Percentiles rank a stretch among this genome's conserved stretches.
Conservation (phyloP, 2,329 filamentous ascomycete species). For the Rhynchosporium agropyri region DNA sequence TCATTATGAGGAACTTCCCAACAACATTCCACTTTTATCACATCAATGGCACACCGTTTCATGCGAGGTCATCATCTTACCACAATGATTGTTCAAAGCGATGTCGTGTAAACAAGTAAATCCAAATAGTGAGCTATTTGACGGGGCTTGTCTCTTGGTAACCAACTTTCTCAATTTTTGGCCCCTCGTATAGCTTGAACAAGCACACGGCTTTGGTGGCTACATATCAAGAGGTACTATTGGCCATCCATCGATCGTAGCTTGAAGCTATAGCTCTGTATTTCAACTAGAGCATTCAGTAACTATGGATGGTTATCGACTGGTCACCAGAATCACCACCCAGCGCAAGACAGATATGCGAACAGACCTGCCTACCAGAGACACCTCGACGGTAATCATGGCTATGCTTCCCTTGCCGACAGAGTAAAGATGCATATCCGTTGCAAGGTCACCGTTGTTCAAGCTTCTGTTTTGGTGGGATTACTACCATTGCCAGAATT, state of each 20-base stretch:
- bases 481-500: neutral
- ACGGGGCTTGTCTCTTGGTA: neutral
- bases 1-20: neutral
- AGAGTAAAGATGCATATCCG: neutral
- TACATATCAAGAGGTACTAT: neutral
- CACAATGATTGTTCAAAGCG: neutral
- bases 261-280: neutral
- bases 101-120: slow-evolving; percentile 3
- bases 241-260: neutral
- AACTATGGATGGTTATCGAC: too few relatives aligned
- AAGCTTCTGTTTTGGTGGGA: neutral
- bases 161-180: neutral
- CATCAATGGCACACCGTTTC: too few relatives aligned
- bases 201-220: neutral
- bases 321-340: too few relatives aligned
- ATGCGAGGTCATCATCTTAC: neutral
- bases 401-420: neutral
- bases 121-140: neutral
- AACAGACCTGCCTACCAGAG: too few relatives aligned
- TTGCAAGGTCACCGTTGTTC: neutral
- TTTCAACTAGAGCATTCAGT: neutral
- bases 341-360: too few relatives aligned
- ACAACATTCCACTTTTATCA: neutral
- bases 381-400: too few relatives aligned
- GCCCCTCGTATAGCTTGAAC: slow-evolving; percentile 4